Percentiles rank a stretch among this genome's conserved stretches.
Conservation (phyloP, 129 eudicot genomes). For the Pulicaria dysenterica region DNA sequence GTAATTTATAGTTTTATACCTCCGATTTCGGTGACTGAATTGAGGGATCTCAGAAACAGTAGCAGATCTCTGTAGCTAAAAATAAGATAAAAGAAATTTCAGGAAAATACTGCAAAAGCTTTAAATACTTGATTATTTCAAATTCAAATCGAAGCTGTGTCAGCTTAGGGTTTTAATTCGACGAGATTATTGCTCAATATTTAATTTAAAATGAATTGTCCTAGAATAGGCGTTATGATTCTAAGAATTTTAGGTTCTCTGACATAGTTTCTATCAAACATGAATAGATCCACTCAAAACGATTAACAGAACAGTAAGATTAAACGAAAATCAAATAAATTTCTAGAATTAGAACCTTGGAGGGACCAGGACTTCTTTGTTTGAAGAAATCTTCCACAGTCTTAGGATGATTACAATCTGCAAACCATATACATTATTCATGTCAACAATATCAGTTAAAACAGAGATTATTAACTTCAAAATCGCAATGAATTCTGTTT, state of each 20-base stretch:
- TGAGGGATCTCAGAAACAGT: constrained; percentile 57
- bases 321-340: constrained; percentile 9
- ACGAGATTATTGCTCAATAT: too few species aligned
- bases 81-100: background rate
- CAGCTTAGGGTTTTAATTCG: too few species aligned
- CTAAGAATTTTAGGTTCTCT: background rate
- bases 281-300: constrained; percentile 1
- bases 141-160: background rate
- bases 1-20: constrained; percentile 41
- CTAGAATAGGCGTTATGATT: background rate
- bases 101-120: background rate
- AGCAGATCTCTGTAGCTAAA: constrained; percentile 58
- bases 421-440: background rate
- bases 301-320: background rate
- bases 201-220: too few species aligned
- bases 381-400: constrained; percentile 74
- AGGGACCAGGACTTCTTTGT: constrained; percentile 36
- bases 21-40: constrained; percentile 49
- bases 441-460: background rate
- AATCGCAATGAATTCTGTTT: background rate
- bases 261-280: constrained; percentile 19
- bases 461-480: background rate
- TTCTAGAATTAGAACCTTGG: constrained; percentile 52
- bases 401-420: constrained; percentile 94
- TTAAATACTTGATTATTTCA: background rate